Evolutionary conservation across 2,329 filamentous ascomycete species (phyloP).

Genomic region (Thielaviopsis ethacetica): DNA sequence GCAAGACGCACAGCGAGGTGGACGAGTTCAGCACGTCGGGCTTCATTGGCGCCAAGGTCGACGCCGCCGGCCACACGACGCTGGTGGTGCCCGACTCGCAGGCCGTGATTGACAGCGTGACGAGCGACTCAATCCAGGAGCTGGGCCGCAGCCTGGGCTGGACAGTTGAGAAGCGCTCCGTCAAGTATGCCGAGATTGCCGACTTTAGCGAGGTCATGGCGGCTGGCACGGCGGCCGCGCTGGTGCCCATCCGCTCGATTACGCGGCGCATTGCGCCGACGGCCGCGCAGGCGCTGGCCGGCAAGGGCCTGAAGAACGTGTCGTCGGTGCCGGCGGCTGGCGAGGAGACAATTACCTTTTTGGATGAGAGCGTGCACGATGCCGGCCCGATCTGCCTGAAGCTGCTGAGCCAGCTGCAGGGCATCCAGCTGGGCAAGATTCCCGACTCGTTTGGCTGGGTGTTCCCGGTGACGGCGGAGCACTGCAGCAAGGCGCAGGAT

Average conservation of each 20-base stretch:
- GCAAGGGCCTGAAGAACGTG: slow-evolving; percentile 10
- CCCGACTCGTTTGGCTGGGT: slow-evolving; percentile 67
- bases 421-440: slow-evolving; percentile 67
- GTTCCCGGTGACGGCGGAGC: slow-evolving; percentile 27
- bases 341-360: slow-evolving; percentile 38
- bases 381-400: slow-evolving; percentile 58
- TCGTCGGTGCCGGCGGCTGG: slow-evolving; percentile 8
- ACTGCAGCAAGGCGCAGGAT: slow-evolving; percentile 25
- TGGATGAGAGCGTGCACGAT: slow-evolving; percentile 41
- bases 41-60: slow-evolving; percentile 63
- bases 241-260: slow-evolving; percentile 86
- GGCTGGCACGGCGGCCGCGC: slow-evolving; percentile 75
- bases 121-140: slow-evolving; percentile 59
- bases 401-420: slow-evolving; percentile 62
- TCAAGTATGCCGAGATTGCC: slow-evolving; percentile 43
- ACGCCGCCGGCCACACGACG: slow-evolving; percentile 42
- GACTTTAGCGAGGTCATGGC: slow-evolving; percentile 62
- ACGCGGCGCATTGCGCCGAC: slow-evolving; percentile 41
- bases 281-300: slow-evolving; percentile 22
- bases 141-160: slow-evolving; percentile 69
- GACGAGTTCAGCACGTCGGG: slow-evolving; percentile 94
- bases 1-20: slow-evolving; percentile 64
- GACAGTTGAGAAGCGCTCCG: slow-evolving; percentile 63
- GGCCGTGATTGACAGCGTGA: slow-evolving; percentile 77
- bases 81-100: slow-evolving; percentile 68